A percentile compares a stretch with the other conserved stretches of the same genome.
These are phyloP conservation scores for Fulvia fulva DNA, from an alignment of 2,329 filamentous ascomycete species.

Conservation along the genomic window DNA sequence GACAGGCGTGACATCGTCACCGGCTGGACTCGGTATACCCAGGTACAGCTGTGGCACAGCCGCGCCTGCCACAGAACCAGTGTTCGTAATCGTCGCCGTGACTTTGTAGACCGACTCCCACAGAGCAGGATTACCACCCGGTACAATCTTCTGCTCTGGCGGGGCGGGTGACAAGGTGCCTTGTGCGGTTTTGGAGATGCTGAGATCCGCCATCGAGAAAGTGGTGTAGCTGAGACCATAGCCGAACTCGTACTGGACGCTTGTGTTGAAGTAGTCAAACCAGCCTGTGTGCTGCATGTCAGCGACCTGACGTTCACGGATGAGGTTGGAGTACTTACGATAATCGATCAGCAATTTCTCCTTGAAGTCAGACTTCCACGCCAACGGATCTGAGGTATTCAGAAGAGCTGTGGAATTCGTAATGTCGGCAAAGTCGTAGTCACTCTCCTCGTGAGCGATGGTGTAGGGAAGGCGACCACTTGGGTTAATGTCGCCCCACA, in stretches of 20 bases:
- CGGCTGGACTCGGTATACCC: constrained; percentile 42
- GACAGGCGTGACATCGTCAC: constrained; percentile 42
- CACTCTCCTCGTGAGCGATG: constrained; percentile 61
- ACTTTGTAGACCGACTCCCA: constrained; percentile 54
- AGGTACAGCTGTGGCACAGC: constrained; percentile 59
- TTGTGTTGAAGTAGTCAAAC: constrained; percentile 41
- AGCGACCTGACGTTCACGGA: neutral
- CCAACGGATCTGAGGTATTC: constrained; percentile 36
- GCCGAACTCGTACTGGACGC: constrained; percentile 31
- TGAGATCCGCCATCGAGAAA: constrained; percentile 20
- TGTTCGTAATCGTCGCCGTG: constrained; percentile 57
- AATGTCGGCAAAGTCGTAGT: constrained; percentile 33
- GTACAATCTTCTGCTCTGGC: constrained; percentile 41
- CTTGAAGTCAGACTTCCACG: constrained; percentile 48
- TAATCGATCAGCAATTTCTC: constrained; percentile 55
- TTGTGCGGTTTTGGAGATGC: constrained; percentile 7
- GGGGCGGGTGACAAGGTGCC: constrained; percentile 51
- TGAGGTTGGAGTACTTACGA: constrained; percentile 24
- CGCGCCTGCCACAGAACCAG: constrained; percentile 51
- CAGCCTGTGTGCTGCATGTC: constrained; percentile 24
- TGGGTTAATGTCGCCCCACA: constrained; percentile 63
- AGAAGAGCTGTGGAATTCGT: constrained; percentile 35
- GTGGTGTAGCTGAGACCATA: constrained; percentile 27
- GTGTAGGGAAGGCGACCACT: constrained; percentile 83
- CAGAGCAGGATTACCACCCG: constrained; percentile 62